phyloP scores from a whole-genome alignment of 306 rosid genomes.

The Cucurbita moschata region DNA sequence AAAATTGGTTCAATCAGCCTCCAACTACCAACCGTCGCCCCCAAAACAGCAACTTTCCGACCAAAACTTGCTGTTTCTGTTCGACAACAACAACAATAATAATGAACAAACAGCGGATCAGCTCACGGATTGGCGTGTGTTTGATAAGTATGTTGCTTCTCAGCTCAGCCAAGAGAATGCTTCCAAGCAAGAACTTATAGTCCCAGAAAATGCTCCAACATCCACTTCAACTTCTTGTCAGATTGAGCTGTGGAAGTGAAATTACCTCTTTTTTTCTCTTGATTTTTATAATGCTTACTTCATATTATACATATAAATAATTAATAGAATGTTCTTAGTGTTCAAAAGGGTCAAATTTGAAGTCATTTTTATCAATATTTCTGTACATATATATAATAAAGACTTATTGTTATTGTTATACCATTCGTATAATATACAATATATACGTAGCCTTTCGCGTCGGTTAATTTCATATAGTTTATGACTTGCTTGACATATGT shows the following conservation, averaged over 20 bases:
- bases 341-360: neutral
- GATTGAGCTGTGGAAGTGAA: slow-evolving; percentile 49
- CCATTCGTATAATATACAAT: neutral
- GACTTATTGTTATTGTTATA: neutral
- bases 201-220: slow-evolving; percentile 34
- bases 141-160: slow-evolving; percentile 89
- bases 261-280: neutral
- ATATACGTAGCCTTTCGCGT: neutral
- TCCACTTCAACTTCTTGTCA: slow-evolving; percentile 35
- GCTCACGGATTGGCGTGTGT: slow-evolving; percentile 78
- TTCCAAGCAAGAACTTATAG: slow-evolving; percentile 32
- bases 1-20: neutral
- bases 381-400: neutral
- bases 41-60: slow-evolving; percentile 2
- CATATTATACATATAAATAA: neutral
- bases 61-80: slow-evolving; percentile 23
- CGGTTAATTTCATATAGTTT: neutral
- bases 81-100: slow-evolving; percentile 1
- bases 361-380: neutral
- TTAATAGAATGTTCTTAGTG: neutral
- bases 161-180: slow-evolving; percentile 70
- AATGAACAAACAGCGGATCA: slow-evolving; percentile 23
- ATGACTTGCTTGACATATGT: too few relatives aligned
- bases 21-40: neutral
- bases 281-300: neutral